Evolutionary conservation across 495 filamentous ascomycete species (phyloP), one percentile per base, ranked within the genome.

Genomic region (Trichoderma parareesei): DNA sequence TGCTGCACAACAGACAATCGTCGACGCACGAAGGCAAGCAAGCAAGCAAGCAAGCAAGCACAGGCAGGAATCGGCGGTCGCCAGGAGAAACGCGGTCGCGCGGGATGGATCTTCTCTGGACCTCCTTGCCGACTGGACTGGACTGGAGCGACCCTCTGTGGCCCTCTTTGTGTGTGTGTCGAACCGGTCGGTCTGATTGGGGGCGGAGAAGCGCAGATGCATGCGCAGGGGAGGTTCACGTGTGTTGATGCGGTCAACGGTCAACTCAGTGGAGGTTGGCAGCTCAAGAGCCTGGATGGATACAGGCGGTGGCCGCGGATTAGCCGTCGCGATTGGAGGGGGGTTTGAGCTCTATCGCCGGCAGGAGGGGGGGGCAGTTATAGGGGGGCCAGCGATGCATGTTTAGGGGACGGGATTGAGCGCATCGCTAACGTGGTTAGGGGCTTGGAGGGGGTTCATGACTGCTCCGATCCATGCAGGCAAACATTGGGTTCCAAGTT

Each of bases 41-140:
- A 27, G 27, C 27, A 27, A 14, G 9, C 53, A 57, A n/a, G 20
- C 35, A 3, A 57, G 37, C 33, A 37, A 16, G n/a, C 11, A 48
- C 11, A 18, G n/a, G 44, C 7, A 14, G 27, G 27, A 27, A 27
- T 27, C 27, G 27, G 27, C 27, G 5, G 53, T 57, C 53, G 53
- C 20, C 53, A 57, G 53, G 53, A 57, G 53, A 57, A 57, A 57
- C 53, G 53, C 53, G 53, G 53, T 57, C 53, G 53, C 53, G 53
- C 53, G 35, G 53, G 37, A 27, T 27, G 27, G 27, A 27, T 27
- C 27, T 27, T 27, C 1, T 57, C 20, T 35, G 35, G 53, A 37
- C 20, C 53, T 57, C 53, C 53, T 37, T 57, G 53, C 53, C 27
- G 53, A 55, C n/a, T 27, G 53, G 53, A 57, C 5, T 27, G 20